These are phyloP conservation scores for Bolboschoenus planiculmis DNA, from an alignment of 176 grass and related monocot genomes.

Conservation along the genomic window DNA sequence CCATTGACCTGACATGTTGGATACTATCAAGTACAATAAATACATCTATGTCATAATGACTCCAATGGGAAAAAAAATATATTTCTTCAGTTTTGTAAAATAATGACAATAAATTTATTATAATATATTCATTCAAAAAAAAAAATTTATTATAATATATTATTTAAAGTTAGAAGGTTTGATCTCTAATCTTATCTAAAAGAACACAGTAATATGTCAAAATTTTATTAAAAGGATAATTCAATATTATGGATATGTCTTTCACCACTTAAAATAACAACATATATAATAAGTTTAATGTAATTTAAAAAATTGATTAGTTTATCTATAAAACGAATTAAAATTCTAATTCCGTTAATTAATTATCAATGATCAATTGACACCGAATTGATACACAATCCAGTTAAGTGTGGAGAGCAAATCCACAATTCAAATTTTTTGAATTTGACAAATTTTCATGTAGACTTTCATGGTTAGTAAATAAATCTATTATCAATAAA, in stretches of 20 bases:
- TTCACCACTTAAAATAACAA: background rate
- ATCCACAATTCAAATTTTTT: background rate
- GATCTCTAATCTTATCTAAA: background rate
- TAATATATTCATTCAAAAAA: background rate
- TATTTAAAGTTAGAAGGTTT: background rate
- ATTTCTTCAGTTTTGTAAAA: background rate
- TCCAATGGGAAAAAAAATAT: background rate
- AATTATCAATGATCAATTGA: background rate
- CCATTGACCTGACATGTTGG: background rate
- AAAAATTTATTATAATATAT: background rate
- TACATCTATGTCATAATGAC: background rate
- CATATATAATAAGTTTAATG: background rate
- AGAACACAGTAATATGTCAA: background rate
- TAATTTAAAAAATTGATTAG: background rate
- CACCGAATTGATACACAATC: background rate
- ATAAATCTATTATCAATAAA: background rate
- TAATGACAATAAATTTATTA: background rate
- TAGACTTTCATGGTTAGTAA: background rate
- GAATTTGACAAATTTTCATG: background rate
- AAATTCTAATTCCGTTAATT: background rate
- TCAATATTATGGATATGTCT: background rate
- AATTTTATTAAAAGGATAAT: background rate
- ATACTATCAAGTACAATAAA: conserved; percentile 1
- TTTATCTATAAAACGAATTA: background rate
- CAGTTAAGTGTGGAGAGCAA: background rate